Evolutionary conservation across 1,284 basidiomycete species (phyloP).

Genomic region (Cystobasidium sp.): DNA sequence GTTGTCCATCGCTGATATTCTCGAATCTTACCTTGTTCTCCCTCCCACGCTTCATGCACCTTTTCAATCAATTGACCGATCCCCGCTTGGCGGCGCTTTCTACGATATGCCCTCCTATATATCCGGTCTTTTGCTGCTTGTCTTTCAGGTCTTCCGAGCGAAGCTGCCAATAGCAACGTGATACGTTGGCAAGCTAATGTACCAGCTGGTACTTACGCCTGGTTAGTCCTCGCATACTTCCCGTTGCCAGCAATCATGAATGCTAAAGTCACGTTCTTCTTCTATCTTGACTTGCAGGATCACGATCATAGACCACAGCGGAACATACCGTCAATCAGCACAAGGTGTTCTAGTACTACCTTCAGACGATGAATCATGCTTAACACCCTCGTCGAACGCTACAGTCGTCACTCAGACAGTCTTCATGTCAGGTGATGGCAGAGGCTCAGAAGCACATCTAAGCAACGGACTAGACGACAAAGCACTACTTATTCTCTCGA

Average conservation of each 20-base stretch:
- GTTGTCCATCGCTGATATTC: not conserved
- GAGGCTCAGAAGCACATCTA: not conserved
- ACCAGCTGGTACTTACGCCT: constrained; percentile 37
- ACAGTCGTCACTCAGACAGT: constrained; percentile 36
- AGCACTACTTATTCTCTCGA: constrained; percentile 23
- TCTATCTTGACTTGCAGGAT: constrained; percentile 27
- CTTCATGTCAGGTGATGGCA: constrained; percentile 34
- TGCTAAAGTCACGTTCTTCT: not conserved
- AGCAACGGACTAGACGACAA: constrained; percentile 27
- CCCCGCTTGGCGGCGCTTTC: too few relatives aligned
- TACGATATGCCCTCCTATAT: not conserved
- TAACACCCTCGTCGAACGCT: constrained; percentile 5
- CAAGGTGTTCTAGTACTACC: constrained; percentile 21
- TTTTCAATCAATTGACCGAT: too few relatives aligned
- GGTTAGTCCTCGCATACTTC: constrained; percentile 10
- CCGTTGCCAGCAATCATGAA: not conserved
- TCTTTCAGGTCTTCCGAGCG: constrained; percentile 24
- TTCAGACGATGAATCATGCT: constrained; percentile 23
- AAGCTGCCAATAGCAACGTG: constrained; percentile 33
- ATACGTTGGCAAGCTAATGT: constrained; percentile 37
- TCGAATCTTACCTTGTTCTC: not conserved
- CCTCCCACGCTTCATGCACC: too few relatives aligned
- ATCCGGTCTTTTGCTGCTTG: not conserved
- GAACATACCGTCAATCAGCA: constrained; percentile 29
- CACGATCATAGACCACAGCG: constrained; percentile 38